A percentile compares a stretch with the other conserved stretches of the same genome.
Conservation (phyloP, 2,329 filamentous ascomycete genomes). For the Ceratocystis harringtonii region DNA sequence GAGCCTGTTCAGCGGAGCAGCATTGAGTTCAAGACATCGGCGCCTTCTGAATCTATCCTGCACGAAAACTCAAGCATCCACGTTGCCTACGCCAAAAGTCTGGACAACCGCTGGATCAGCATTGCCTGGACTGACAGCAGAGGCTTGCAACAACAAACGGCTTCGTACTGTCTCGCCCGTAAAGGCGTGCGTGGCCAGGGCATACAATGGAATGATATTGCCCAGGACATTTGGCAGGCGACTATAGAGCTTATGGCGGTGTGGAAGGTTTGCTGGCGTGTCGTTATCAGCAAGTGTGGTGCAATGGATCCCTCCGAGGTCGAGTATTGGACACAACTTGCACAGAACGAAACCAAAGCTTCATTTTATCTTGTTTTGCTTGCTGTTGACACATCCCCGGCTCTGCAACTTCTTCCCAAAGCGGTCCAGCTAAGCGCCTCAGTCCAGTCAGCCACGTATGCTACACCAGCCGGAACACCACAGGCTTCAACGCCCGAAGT, state of each 20-base stretch:
- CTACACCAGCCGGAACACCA: constrained; percentile 55
- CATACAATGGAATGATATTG: constrained; percentile 45
- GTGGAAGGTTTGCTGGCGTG: constrained; percentile 59
- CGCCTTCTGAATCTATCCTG: constrained; percentile 56
- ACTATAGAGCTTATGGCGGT: constrained; percentile 57
- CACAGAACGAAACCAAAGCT: constrained; percentile 36
- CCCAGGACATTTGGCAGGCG: constrained; percentile 62
- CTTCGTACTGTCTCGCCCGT: constrained; percentile 56
- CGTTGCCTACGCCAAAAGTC: constrained; percentile 60
- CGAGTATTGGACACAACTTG: constrained; percentile 41
- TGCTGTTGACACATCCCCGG: constrained; percentile 49
- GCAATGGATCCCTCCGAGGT: constrained; percentile 52
- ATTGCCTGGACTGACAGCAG: constrained; percentile 69
- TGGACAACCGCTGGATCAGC: constrained; percentile 63
- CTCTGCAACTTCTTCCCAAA: constrained; percentile 46
- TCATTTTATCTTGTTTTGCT: constrained; percentile 43
- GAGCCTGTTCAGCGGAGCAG: constrained; percentile 48
- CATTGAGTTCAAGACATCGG: constrained; percentile 61
- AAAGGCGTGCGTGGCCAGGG: constrained; percentile 35
- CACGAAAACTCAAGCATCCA: constrained; percentile 71
- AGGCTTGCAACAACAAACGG: constrained; percentile 56
- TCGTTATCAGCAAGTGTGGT: constrained; percentile 59
- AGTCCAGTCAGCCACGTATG: constrained; percentile 28
- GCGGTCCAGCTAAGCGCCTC: constrained; percentile 31
- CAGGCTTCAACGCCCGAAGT: constrained; percentile 43